phyloP scores from a whole-genome alignment of 768 basidiomycete genomes.

The Termitomyces sp. region DNA sequence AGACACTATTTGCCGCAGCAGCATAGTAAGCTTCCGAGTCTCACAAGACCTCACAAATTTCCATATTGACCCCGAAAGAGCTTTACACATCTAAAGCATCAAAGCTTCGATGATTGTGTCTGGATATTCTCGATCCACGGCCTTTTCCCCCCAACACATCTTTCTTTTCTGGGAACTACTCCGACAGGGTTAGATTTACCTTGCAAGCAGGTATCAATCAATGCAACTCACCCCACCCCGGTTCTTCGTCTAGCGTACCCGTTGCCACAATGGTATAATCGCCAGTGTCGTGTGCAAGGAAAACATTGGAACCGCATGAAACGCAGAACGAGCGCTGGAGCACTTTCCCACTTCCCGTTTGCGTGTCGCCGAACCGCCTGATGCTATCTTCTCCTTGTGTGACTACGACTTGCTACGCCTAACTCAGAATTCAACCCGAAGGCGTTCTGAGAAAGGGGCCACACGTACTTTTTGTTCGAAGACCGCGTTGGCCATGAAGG shows the following conservation, averaged over 20 bases:
- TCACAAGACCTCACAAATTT: too few species aligned
- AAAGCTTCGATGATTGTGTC: constrained; percentile 5
- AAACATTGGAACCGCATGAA: constrained; percentile 31
- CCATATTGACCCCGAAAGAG: too few species aligned
- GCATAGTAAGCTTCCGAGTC: too few species aligned
- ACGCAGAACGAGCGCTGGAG: constrained; percentile 29
- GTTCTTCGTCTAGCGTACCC: constrained; percentile 9
- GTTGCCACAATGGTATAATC: constrained; percentile 8
- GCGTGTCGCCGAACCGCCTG: constrained; percentile 20
- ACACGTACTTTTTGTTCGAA: constrained; percentile 26
- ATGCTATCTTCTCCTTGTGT: constrained; percentile 23
- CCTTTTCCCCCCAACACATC: constrained; percentile 2
- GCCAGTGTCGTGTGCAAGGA: constrained; percentile 9
- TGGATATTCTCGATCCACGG: constrained; percentile 10
- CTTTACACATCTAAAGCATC: too few species aligned
- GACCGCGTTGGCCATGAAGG: constrained; percentile 33
- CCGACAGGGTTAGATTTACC: neutral
- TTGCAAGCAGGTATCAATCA: neutral
- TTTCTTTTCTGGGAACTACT: constrained; percentile 6
- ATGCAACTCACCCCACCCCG: constrained; percentile 10
- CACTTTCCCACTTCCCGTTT: constrained; percentile 24
- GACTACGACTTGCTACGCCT: constrained; percentile 20
- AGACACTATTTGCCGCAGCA: too few species aligned
- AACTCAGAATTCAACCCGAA: neutral
- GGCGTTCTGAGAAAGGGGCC: neutral